Evolutionary conservation across 805 yeast species (phyloP), one percentile per base, ranked within the genome.

Genomic region (Candida glaebosa): DNA sequence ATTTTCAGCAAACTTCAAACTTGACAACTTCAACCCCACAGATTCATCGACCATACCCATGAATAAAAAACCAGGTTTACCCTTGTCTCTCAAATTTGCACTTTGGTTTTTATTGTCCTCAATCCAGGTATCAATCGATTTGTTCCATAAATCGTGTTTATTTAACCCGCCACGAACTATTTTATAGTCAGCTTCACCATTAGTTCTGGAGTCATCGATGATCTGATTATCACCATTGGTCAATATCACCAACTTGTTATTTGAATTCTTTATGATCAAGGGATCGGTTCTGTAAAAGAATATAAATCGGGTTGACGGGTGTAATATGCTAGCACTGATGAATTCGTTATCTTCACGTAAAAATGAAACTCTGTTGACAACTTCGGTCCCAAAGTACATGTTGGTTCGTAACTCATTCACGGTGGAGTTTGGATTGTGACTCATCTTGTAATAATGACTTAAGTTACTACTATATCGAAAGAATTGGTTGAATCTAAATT

Each of bases 321-420:
- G 77, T 17, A 47, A 48, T 15, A 76, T 58, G 4, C 81, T 76
- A 31, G 56, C 53, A 37, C 61, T 48, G 25, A 84, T 71, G 50
- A 81, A 81, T 20, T 66, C 73, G 14, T 60, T 34, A 54, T 83
- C 78, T 18, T 76, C 76, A 28, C 91, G 63, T 38, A 83, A 61
- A 50, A 82, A 84, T 14, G 84, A 75, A 4, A 84, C 77, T 43
- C 91, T 62, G 57, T 83, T 81, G 42, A 84, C 63, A 4, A 76
- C 78, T 44, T 70, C 78, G 12, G 73, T 73, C 16, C 79, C 73
- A 49, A 69, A 78, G 46, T 67, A 67, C 43, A 54, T 56, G 37
- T 58, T 55, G 22, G 50, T 46, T 35, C 53, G 54, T 32, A 49
- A 48, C 12, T 49, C 54, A 10, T 47, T 22, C 5, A 51, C 22